Evolutionary conservation across 2,329 filamentous ascomycete genomes (phyloP), one percentile per base, ranked within the genome.

Genomic region (Fusarium nisikadoi): DNA sequence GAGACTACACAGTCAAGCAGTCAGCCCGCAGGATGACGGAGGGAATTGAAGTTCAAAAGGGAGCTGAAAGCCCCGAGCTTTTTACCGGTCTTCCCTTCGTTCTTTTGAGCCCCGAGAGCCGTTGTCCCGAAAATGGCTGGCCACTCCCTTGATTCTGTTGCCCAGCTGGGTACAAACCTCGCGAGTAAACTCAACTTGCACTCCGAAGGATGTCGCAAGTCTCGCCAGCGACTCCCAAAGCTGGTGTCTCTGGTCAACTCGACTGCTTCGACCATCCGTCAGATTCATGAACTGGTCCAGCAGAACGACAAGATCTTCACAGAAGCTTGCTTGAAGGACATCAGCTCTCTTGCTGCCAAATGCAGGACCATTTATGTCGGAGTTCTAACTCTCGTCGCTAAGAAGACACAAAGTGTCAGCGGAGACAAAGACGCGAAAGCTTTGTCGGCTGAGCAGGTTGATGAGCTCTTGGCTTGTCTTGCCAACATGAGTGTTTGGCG

Each of bases 51-150:
- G 33, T 38, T 65, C 16, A 67, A 67, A 67, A 54, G 29, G 19
- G n/a, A 14, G 17, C 14, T 5, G 7, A 5, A n/a, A 9, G 1
- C 5, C 63, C 27, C 12, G 2, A 31, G 1, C 0, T n/a, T 42
- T 8, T 1, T 2, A 16, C 8, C 5, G 3, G 0, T 5, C 42
- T 5, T 13, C 35, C 13, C 6, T 14, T 17, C 4, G 1, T 4
- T 31, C 8, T 8, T 3, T 3, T 5, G 17, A n/a, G 14, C 1
- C 11, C 8, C 1, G 6, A 29, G 2, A 38, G 10, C 5, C 19
- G 10, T 20, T 10, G 3, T 6, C 14, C 4, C 1, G 2, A 16
- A 10, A 5, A 67, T 67, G 64, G 45, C 20, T 8, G 19, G 35
- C 8, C 7, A 38, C 13, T 13, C 43, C 10, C 27, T 38, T 6